phyloP scores from a whole-genome alignment of 2,329 filamentous ascomycete genomes.

The Teratosphaeriaceae sp. region DNA sequence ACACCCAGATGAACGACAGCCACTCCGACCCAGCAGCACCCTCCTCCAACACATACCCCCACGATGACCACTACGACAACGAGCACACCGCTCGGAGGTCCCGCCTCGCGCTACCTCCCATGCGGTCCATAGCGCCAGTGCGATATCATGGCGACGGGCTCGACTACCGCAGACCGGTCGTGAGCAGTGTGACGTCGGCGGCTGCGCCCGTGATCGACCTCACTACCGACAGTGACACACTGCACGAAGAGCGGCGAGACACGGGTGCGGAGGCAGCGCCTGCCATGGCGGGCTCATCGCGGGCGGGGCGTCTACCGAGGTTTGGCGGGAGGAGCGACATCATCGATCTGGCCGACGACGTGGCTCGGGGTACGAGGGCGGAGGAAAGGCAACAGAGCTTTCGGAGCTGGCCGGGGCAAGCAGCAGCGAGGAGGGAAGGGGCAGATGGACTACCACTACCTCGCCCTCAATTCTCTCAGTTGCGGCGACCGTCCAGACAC shows the following conservation, averaged over 20 bases:
- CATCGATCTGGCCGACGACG: slow-evolving; percentile 10
- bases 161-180: slow-evolving; percentile 48
- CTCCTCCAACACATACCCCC: slow-evolving; percentile 24
- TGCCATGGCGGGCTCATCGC: slow-evolving; percentile 15
- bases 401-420: too few relatives aligned
- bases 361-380: background rate
- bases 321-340: slow-evolving; percentile 27
- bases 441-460: background rate
- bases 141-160: slow-evolving; percentile 46
- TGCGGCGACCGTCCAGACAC: slow-evolving; percentile 6
- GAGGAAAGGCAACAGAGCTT: background rate
- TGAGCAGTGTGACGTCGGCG: slow-evolving; percentile 23
- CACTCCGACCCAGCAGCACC: slow-evolving; percentile 12
- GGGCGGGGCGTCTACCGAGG: slow-evolving; percentile 33
- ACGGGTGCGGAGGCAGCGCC: background rate
- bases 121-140: slow-evolving; percentile 10
- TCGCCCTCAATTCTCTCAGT: slow-evolving; percentile 8
- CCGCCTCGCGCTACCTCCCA: slow-evolving; percentile 22
- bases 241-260: background rate
- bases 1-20: slow-evolving; percentile 13
- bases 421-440: background rate
- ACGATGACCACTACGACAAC: slow-evolving; percentile 24
- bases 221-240: slow-evolving; percentile 22
- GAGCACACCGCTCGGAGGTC: slow-evolving; percentile 27
- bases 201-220: slow-evolving; percentile 30